Conservation (phyloP, 2,329 filamentous ascomycete species). For the Alternaria conjuncta region DNA sequence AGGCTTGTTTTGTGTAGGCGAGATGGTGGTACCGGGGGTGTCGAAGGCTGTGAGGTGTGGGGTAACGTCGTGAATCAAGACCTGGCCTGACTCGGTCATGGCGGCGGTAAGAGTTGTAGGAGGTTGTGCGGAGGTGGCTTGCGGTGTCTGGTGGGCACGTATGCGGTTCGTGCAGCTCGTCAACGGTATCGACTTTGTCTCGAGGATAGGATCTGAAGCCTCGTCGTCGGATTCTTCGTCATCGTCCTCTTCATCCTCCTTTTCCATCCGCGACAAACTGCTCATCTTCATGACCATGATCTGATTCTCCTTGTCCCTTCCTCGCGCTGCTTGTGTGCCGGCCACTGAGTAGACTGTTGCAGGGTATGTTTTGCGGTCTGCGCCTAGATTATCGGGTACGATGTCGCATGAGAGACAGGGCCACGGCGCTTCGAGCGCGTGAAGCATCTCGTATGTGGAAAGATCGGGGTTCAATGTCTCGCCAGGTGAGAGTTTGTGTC, state of each 20-base stretch:
- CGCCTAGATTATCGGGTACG: slow-evolving; percentile 81
- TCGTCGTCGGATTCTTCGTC: slow-evolving; percentile 73
- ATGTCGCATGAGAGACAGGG: slow-evolving; percentile 97
- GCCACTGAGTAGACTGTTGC: slow-evolving; percentile 94
- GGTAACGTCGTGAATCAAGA: slow-evolving; percentile 94
- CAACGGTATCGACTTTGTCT: slow-evolving; percentile 87
- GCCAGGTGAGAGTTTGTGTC: slow-evolving; percentile 87
- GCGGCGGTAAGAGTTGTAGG: slow-evolving; percentile 84
- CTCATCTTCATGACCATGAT: slow-evolving; percentile 97
- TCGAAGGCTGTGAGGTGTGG: slow-evolving; percentile 90
- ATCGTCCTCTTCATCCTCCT: slow-evolving; percentile 72
- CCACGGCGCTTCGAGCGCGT: slow-evolving; percentile 93
- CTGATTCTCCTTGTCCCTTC: slow-evolving; percentile 82
- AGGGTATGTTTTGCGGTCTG: slow-evolving; percentile 90
- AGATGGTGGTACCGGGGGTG: slow-evolving; percentile 79
- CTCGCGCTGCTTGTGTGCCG: slow-evolving; percentile 86
- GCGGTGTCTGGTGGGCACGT: slow-evolving; percentile 80
- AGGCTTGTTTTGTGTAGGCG: slow-evolving; percentile 85
- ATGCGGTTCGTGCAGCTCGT: slow-evolving; percentile 92
- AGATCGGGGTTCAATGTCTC: slow-evolving; percentile 90
- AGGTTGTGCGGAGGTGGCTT: slow-evolving; percentile 72
- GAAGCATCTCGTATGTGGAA: slow-evolving; percentile 97
- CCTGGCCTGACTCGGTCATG: slow-evolving; percentile 88
- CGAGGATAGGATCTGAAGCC: slow-evolving; percentile 84
- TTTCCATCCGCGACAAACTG: slow-evolving; percentile 86